These are phyloP conservation scores for Terana coerulea DNA, from an alignment of 768 basidiomycete species.

Conservation along the genomic window DNA sequence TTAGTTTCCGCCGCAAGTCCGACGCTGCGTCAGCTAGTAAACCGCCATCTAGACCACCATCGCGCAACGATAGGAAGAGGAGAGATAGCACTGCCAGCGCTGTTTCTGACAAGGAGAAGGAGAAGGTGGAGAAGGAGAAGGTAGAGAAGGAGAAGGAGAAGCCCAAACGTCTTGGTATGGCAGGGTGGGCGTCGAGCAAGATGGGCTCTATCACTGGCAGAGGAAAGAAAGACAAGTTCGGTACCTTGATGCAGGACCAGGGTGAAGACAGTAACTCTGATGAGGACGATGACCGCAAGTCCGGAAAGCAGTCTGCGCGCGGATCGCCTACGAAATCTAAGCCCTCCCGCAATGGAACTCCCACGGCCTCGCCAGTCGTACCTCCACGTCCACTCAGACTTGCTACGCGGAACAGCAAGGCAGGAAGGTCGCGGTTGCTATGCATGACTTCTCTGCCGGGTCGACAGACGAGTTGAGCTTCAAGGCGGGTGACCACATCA, in stretches of 20 bases:
- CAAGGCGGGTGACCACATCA: constrained; percentile 68
- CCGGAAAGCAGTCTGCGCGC: constrained; percentile 12
- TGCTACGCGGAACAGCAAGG: constrained; percentile 36
- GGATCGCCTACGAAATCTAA: constrained; percentile 11
- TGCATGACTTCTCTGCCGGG: constrained; percentile 67
- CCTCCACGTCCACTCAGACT: constrained; percentile 46
- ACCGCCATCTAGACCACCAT: constrained; percentile 41
- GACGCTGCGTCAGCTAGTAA: constrained; percentile 30
- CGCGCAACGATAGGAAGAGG: constrained; percentile 62
- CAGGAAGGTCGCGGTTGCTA: constrained; percentile 52
- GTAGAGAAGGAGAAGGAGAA: constrained; percentile 38
- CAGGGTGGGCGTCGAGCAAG: constrained; percentile 67
- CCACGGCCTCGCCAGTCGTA: constrained; percentile 20
- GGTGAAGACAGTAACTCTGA: constrained; percentile 32
- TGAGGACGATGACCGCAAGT: constrained; percentile 28
- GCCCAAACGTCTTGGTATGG: constrained; percentile 37
- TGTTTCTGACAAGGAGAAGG: constrained; percentile 31
- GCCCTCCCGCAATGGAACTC: constrained; percentile 14
- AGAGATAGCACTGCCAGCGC: constrained; percentile 49
- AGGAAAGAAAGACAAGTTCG: constrained; percentile 54
- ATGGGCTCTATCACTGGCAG: constrained; percentile 57
- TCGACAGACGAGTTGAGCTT: constrained; percentile 79
- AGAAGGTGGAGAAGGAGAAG: constrained; percentile 33
- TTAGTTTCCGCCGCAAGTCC: constrained; percentile 38
- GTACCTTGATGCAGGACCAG: constrained; percentile 48